Conservation (phyloP, 23 red algal genomes). For the Agarophyton chilense region DNA sequence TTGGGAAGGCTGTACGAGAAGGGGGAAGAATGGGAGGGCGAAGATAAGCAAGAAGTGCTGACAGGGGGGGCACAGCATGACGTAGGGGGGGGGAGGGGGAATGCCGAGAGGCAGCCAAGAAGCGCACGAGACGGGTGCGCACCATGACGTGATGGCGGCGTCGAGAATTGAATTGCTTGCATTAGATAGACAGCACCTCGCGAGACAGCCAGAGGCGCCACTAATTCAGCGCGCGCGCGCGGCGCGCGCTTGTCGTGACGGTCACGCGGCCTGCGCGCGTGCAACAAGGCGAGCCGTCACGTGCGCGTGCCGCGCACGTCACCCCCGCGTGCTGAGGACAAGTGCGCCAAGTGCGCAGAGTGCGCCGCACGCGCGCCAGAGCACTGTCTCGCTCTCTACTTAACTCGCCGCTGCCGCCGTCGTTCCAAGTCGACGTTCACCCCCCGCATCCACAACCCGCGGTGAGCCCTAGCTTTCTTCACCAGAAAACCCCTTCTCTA, state of each 20-base stretch:
- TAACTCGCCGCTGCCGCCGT: not conserved
- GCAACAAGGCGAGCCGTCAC: not conserved
- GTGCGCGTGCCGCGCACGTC: not conserved
- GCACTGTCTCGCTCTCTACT: not conserved
- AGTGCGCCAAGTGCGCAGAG: not conserved
- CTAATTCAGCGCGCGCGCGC: not conserved
- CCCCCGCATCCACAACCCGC: not conserved
- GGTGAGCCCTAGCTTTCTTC: too few species aligned
- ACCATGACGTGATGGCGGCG: not conserved
- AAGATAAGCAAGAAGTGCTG: not conserved
- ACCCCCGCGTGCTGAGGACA: not conserved
- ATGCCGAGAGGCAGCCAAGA: not conserved
- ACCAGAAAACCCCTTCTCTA: too few species aligned
- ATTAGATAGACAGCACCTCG: not conserved
- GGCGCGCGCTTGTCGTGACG: not conserved
- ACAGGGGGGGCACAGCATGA: not conserved
- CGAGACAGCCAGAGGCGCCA: not conserved
- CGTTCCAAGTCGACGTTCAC: not conserved
- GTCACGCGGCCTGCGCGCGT: not conserved
- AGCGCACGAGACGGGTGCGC: not conserved
- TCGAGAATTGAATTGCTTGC: constrained; percentile 17
- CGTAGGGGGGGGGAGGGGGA: not conserved
- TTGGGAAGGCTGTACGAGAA: too few species aligned
- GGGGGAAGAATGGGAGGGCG: not conserved
- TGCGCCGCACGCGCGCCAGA: not conserved